A percentile compares a stretch with the other conserved stretches of the same genome.
phyloP scores from a whole-genome alignment of 345 rosid genomes.

The Salix dunnii region DNA sequence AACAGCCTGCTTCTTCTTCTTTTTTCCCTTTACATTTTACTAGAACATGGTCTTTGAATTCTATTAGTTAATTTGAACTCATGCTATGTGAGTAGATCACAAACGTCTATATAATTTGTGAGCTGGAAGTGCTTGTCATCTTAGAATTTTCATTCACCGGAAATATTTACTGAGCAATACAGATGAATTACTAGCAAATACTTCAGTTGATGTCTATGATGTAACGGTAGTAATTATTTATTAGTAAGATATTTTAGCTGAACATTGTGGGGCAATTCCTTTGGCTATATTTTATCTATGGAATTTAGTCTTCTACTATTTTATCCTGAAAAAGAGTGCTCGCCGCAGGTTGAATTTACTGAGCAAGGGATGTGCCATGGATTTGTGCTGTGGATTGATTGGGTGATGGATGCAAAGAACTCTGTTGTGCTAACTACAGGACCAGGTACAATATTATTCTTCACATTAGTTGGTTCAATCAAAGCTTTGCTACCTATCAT shows the following conservation, averaged over 20 bases:
- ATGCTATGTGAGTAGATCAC: no score
- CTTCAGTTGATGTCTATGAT: no score
- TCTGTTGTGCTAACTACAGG: slow-evolving; percentile 58
- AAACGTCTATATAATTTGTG: no score
- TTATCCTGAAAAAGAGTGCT: not conserved
- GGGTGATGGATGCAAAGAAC: slow-evolving; percentile 71
- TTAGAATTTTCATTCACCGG: no score
- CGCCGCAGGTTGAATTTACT: slow-evolving; percentile 54
- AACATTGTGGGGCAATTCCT: not conserved
- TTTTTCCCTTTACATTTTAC: no score
- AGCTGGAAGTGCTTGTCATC: no score
- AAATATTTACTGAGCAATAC: no score
- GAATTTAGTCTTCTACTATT: not conserved
- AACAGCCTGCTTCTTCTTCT: no score
- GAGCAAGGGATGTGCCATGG: slow-evolving; percentile 76
- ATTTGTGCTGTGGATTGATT: slow-evolving; percentile 84
- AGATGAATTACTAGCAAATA: no score
- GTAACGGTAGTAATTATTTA: not conserved
- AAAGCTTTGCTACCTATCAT: not conserved
- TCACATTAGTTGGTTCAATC: not conserved
- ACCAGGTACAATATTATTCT: slow-evolving; percentile 47
- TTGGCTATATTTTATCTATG: no score
- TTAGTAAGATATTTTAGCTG: not conserved
- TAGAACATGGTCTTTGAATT: no score
- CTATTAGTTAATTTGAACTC: no score